A percentile compares a stretch with the other conserved stretches of the same genome.
Conservation (phyloP, 305 asterid species). For the Andrographis paniculata region DNA sequence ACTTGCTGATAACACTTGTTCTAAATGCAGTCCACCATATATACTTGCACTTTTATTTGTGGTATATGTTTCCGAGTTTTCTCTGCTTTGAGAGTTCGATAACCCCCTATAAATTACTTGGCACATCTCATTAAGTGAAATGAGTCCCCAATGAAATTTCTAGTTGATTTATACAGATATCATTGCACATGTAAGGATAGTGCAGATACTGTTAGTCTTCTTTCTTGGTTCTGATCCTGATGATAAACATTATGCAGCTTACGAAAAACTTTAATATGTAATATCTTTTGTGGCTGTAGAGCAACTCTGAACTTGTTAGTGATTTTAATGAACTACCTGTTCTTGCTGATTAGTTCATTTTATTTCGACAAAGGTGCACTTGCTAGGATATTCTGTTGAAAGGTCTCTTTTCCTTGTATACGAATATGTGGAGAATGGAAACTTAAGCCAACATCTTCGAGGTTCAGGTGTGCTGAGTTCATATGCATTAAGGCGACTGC, state of each 20-base stretch:
- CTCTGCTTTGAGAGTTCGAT: too few species aligned
- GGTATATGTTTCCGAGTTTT: not conserved
- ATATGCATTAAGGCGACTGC: conserved; percentile 8
- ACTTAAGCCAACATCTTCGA: conserved; percentile 84
- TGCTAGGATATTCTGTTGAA: conserved; percentile 90
- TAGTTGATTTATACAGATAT: too few species aligned
- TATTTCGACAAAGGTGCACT: conserved; percentile 62
- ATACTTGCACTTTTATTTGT: not conserved
- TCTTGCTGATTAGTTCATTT: conserved; percentile 14
- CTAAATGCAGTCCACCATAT: not conserved
- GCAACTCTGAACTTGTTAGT: too few species aligned
- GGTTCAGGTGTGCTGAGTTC: conserved; percentile 49
- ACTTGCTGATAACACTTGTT: not conserved
- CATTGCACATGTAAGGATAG: too few species aligned
- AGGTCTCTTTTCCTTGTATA: conserved; percentile 95
- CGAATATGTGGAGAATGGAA: conserved; percentile 82
- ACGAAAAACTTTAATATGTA: too few species aligned
- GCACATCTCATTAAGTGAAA: too few species aligned
- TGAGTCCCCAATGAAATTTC: too few species aligned
- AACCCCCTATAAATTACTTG: too few species aligned
- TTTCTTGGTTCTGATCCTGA: too few species aligned
- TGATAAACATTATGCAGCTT: too few species aligned
- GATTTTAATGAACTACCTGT: conserved; percentile 9
- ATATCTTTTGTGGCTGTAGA: too few species aligned
- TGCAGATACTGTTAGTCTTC: too few species aligned